Conservation (phyloP, 306 rosid species). For the Gastrolobium villosum region DNA sequence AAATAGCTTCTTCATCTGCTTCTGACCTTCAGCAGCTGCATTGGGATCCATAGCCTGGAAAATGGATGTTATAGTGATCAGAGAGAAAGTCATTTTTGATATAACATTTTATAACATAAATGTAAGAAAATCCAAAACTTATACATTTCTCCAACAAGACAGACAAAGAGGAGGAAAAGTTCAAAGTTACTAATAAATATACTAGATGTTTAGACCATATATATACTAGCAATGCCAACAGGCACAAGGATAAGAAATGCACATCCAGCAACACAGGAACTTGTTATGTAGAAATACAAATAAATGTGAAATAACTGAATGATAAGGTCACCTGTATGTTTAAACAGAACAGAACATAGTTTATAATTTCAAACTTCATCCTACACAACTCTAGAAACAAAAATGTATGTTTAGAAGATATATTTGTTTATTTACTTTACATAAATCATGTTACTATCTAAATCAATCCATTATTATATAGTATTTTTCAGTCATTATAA, state of each 20-base stretch:
- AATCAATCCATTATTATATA: neutral
- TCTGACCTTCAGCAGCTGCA: constrained; percentile 43
- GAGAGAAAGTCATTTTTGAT: constrained; percentile 20
- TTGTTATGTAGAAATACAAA: constrained; percentile 7
- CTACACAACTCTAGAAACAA: neutral
- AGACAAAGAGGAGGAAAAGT: neutral
- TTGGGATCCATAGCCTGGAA: constrained; percentile 49
- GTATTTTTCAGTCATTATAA: neutral
- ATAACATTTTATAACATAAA: constrained; percentile 10
- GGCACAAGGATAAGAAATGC: constrained; percentile 5
- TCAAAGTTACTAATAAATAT: neutral
- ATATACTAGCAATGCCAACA: neutral
- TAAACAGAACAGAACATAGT: neutral
- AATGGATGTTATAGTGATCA: constrained; percentile 33
- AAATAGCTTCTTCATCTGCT: constrained; percentile 48
- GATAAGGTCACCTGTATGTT: neutral
- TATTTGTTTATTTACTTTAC: neutral
- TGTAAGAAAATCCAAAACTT: constrained; percentile 17
- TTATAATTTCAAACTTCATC: neutral
- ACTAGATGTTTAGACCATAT: neutral
- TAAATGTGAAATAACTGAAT: neutral
- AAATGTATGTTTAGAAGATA: neutral
- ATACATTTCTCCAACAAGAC: neutral
- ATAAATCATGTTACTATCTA: neutral
- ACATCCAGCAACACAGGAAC: constrained; percentile 18